Conservation (phyloP, 2,329 filamentous ascomycete species). For the Epichloe typhina region DNA sequence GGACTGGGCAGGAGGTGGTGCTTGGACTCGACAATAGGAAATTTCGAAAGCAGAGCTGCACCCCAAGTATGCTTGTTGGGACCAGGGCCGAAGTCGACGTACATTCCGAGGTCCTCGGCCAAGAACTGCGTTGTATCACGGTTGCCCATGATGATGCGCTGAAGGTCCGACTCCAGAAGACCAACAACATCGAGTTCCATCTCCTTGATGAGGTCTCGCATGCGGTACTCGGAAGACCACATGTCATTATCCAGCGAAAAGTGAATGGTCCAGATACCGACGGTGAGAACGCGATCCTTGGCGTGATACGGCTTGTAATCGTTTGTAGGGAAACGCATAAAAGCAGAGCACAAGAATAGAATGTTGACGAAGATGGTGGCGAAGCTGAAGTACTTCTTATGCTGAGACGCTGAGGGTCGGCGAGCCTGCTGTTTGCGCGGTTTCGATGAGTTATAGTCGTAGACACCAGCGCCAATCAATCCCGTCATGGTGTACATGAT, state of each 20-base stretch:
- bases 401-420: constrained; percentile 23
- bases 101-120: constrained; percentile 95
- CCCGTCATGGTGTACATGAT: constrained; percentile 82
- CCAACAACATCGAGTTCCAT: constrained; percentile 95
- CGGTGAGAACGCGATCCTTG: constrained; percentile 76
- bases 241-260: constrained; percentile 97
- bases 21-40: constrained; percentile 92
- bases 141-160: constrained; percentile 99
- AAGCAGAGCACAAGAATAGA: constrained; percentile 66
- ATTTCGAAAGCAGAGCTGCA: constrained; percentile 82
- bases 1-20: constrained; percentile 90
- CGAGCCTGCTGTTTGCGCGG: constrained; percentile 23
- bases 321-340: constrained; percentile 83
- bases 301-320: constrained; percentile 84
- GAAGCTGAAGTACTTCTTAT: constrained; percentile 38
- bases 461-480: constrained; percentile 72
- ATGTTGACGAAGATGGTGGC: constrained; percentile 66
- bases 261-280: constrained; percentile 97
- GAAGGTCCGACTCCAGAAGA: constrained; percentile 83
- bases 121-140: constrained; percentile 91
- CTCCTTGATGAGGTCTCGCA: constrained; percentile 82
- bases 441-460: constrained; percentile 48
- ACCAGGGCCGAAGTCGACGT: constrained; percentile 91
- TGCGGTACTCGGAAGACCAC: constrained; percentile 93
- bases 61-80: constrained; percentile 99